Percentiles rank a stretch among this genome's conserved stretches.
Conservation (phyloP, 2,329 filamentous ascomycete species). For the Alternaria arborescens region DNA sequence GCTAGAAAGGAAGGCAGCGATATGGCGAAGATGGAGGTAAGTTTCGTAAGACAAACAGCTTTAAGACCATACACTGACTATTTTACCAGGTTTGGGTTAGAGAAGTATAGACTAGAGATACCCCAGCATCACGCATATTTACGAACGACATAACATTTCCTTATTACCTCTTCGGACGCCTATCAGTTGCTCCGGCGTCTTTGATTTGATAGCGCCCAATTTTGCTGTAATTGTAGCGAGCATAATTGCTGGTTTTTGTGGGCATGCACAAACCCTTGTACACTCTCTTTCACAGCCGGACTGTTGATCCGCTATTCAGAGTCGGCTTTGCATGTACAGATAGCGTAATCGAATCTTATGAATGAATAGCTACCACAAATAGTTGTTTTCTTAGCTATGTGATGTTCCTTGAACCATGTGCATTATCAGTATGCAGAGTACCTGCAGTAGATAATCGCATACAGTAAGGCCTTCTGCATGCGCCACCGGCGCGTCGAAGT, state of each 20-base stretch:
- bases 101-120: conserved; percentile 55
- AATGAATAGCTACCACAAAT: conserved; percentile 1
- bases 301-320: conserved; percentile 45
- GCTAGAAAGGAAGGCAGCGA: conserved; percentile 79
- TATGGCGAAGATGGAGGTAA: conserved; percentile 94
- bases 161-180: conserved; percentile 16
- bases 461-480: not conserved
- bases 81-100: conserved; percentile 60
- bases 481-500: conserved; percentile 3
- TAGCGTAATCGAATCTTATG: conserved; percentile 8
- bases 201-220: conserved; percentile 17
- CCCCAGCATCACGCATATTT: conserved; percentile 43
- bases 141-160: conserved; percentile 27
- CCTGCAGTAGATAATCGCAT: not conserved
- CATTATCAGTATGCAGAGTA: not conserved
- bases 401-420: not conserved
- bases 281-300: conserved; percentile 47
- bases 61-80: conserved; percentile 24
- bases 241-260: conserved; percentile 26
- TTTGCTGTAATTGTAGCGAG: conserved; percentile 46
- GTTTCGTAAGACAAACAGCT: conserved; percentile 45
- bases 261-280: conserved; percentile 15
- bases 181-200: conserved; percentile 21
- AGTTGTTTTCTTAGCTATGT: not conserved
- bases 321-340: conserved; percentile 21